Base-by-base conservation (phyloP, 1,139 yeast genomes). In the Protomyces gravidus region DNA sequence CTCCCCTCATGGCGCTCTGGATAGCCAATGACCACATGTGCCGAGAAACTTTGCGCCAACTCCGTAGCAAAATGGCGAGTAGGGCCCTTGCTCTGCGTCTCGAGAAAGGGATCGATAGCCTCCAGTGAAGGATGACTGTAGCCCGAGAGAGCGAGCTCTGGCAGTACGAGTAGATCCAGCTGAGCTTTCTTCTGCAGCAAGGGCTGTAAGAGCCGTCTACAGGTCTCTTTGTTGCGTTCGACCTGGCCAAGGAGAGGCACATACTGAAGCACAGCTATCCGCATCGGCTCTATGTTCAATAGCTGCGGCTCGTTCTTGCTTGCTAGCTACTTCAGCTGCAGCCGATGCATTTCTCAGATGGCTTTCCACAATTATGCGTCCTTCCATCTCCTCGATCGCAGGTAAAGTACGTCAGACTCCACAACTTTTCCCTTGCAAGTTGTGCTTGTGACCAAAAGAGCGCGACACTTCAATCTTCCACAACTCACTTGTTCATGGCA, bases 91-190 rank as follows among this genome's bases (percentile, higher is more conserved):
- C 42, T 23, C 82, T 0, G 66, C 11, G 60, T 72, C 69, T 85
- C 90, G 26, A 86, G 71, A 66, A 72, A 83, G 1, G 92, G 92
- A 50, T 70, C 69, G 7, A 89, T 81, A n/a, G 81, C 83, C 0
- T 68, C 65, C 21, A 75, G 70, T 13, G 77, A 72, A 15, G 72
- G 69, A 71, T 84, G 89, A 67, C 85, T 86, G 71, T 89, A 90
- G 1, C 97, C 97, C 0, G 96, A 86, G 25, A 90, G 73, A 0
- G 95, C 90, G 60, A 89, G 73, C 68, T 90, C 97, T 0, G 97
- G 96, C 15, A 90, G 76, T 1, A 90, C 80, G 5, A 89, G 71
- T 26, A 89, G 58, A 30, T 65, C 64, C 25, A 42, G 33, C 1
- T 45, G 33, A 11, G 21, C 25, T n/a, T 26, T 42, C 13, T 21